phyloP scores from a whole-genome alignment of 768 basidiomycete species.

The Rossbeevera mucosa region DNA sequence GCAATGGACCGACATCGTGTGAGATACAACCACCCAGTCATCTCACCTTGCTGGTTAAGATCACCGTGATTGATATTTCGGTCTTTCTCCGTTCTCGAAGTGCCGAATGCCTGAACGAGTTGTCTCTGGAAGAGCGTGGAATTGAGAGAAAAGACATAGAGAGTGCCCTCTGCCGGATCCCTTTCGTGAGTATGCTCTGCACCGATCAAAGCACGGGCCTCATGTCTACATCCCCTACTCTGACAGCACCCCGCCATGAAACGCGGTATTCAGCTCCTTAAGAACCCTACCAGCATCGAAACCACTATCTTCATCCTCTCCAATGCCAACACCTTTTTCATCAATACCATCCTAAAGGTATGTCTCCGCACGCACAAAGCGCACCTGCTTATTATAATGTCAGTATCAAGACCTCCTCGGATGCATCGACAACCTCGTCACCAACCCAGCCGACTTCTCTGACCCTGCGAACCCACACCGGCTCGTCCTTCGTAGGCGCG shows the following conservation, averaged over 20 bases:
- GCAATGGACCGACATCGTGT: conserved; percentile 98
- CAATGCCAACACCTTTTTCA: conserved; percentile 91
- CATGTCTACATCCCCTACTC: too few relatives aligned
- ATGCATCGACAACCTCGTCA: conserved; percentile 81
- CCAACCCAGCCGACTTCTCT: conserved; percentile 89
- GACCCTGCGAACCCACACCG: conserved; percentile 51
- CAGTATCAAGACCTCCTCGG: conserved; percentile 70
- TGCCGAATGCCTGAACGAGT: conserved; percentile 65
- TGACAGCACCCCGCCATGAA: conserved; percentile 93
- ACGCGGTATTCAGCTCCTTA: conserved; percentile 77
- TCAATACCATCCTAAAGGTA: conserved; percentile 83
- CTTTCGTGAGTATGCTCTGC: conserved; percentile 89
- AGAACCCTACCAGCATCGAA: conserved; percentile 52
- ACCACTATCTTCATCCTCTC: conserved; percentile 87
- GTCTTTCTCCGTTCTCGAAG: conserved; percentile 31
- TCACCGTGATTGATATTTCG: not conserved
- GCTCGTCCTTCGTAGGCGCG: conserved; percentile 68
- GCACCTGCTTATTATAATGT: not conserved
- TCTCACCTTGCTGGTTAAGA: not conserved
- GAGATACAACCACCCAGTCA: conserved; percentile 22
- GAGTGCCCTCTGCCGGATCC: conserved; percentile 71
- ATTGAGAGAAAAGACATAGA: conserved; percentile 73
- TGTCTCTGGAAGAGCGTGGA: conserved; percentile 53
- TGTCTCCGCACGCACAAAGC: conserved; percentile 1
- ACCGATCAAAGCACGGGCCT: too few relatives aligned